Evolutionary conservation across 78 protist species (phyloP), one percentile per base, ranked within the genome.

Genomic region (Bodo saltans): DNA sequence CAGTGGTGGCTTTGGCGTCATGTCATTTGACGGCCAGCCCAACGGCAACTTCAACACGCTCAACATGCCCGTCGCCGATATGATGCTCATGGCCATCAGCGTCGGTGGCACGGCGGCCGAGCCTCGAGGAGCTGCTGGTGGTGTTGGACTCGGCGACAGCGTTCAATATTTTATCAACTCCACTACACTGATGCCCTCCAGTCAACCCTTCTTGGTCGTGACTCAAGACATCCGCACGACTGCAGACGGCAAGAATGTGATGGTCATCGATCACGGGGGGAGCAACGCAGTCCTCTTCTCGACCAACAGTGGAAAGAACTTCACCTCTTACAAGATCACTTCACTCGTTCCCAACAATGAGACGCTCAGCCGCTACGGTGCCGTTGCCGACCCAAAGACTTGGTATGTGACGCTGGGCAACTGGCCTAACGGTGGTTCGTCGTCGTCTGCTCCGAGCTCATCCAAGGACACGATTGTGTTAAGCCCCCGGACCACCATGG

Each of bases 321-420:
- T 76, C 81, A 3, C 38, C 23, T 47, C 17, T 27, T 35, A 39
- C 37, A 42, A 38, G 53, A 47, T 47, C 60, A 47, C 60, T 17
- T 8, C 60, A 47, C 60, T 17, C n/a, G 1, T 32, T 26, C 81
- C 81, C 27, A 68, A 29, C 41, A 11, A 12, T 52, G 35, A 1
- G 38, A 72, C 78, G 32, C 40, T 1, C 3, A 52, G 37, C 35
- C 42, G 85, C 53, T 81, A 81, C 75, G 85, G 85, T 38, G 74
- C 85, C 41, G 35, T 47, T 28, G 37, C 53, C 70, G 3, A 70
- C 38, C 28, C 42, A 2, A 42, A 11, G 47, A 47, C 69, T 33
- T 42, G 60, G 53, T 81, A 35, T 75, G 35, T 81, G 12, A 39
- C 85, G 33, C 72, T 29, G 25, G 85, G 85, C 32, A 8, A 3